Conservation (phyloP, 1,284 basidiomycete species). For the Phenoliferia sp. region DNA sequence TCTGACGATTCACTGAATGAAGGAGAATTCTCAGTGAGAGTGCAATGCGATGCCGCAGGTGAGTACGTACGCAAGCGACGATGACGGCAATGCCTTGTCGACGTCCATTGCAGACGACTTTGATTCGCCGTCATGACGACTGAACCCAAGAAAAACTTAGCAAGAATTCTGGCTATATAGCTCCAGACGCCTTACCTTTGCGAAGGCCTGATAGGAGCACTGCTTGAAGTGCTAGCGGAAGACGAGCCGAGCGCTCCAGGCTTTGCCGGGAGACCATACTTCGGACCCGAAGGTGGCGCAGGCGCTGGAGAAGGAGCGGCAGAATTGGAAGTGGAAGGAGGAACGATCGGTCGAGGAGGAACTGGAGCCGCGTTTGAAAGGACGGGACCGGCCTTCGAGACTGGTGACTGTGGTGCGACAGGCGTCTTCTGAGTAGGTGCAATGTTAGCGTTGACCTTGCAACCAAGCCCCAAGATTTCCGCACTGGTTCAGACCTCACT, state of each 20-base stretch:
- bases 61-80: background rate
- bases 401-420: background rate
- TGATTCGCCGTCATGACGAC: background rate
- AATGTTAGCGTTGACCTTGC: too few relatives aligned
- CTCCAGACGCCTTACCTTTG: too few relatives aligned
- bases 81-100: background rate
- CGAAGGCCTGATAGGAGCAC: too few relatives aligned
- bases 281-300: slow-evolving; percentile 9
- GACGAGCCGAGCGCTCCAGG: slow-evolving; percentile 3
- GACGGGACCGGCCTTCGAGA: too few relatives aligned
- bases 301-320: background rate
- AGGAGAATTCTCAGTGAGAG: background rate
- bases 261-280: background rate
- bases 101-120: background rate
- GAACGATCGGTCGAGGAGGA: background rate
- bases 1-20: background rate
- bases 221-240: background rate
- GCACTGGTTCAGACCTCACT: too few relatives aligned
- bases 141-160: background rate
- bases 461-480: background rate
- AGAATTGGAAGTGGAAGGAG: background rate
- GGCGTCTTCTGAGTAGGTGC: too few relatives aligned
- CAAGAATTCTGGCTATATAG: background rate
- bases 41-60: background rate
- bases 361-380: slow-evolving; percentile 1